Evolutionary conservation across 495 filamentous ascomycete genomes (phyloP).

Genomic region (Rostrohypoxylon terebratum): DNA sequence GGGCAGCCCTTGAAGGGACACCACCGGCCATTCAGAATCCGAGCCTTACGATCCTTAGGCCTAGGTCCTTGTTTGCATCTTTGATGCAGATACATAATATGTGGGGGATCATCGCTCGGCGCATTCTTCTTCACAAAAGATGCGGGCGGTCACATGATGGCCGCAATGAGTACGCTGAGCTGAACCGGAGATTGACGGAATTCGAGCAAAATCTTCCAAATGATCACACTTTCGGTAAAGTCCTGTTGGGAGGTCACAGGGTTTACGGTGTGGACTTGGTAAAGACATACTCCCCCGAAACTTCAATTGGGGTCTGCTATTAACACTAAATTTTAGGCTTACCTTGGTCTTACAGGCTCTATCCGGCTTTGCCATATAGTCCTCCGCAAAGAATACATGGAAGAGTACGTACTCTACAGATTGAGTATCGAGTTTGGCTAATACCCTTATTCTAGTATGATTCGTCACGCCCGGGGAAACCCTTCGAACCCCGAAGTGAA

Average conservation of each 20-base stretch:
- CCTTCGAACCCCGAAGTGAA: constrained; percentile 50
- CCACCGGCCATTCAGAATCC: constrained; percentile 60
- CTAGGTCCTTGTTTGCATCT: constrained; percentile 61
- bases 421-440: not conserved
- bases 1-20: constrained; percentile 64
- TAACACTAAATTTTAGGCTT: constrained; percentile 49
- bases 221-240: constrained; percentile 58
- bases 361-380: constrained; percentile 64
- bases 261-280: constrained; percentile 59
- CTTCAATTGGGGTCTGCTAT: not conserved
- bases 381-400: constrained; percentile 60
- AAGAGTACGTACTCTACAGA: constrained; percentile 52
- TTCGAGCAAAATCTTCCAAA: constrained; percentile 59
- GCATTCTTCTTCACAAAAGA: constrained; percentile 54
- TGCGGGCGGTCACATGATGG: constrained; percentile 56
- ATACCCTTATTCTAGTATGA: constrained; percentile 51
- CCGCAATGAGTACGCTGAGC: constrained; percentile 56
- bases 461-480: constrained; percentile 51
- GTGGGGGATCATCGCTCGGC: constrained; percentile 62
- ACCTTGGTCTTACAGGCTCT: constrained; percentile 62
- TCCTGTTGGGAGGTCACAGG: constrained; percentile 58
- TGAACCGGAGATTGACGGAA: constrained; percentile 52
- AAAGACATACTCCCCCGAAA: not conserved
- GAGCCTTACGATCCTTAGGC: constrained; percentile 51
- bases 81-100: constrained; percentile 63